phyloP scores from a whole-genome alignment of 1,139 yeast species.

The Nakaseomyces sp. region DNA sequence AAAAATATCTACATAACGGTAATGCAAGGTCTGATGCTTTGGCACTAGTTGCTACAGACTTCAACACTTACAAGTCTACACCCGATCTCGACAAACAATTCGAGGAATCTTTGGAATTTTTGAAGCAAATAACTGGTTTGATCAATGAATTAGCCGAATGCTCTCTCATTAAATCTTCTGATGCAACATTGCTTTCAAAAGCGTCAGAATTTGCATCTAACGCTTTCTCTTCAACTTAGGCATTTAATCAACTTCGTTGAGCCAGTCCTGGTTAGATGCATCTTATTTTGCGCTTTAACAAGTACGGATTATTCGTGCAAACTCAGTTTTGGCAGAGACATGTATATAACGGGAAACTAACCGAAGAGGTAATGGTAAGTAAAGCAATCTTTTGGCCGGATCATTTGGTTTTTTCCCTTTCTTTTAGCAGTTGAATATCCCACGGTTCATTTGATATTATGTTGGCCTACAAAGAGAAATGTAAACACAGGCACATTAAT shows the following conservation, averaged over 20 bases:
- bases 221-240: conserved; percentile 11
- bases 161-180: conserved; percentile 18
- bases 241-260: background rate
- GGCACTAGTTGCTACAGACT: conserved; percentile 24
- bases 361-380: background rate
- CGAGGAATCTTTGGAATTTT: conserved; percentile 17
- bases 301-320: too few species aligned
- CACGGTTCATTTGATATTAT: background rate
- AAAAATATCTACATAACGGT: conserved; percentile 29
- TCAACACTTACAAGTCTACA: conserved; percentile 24
- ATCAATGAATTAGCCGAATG: conserved; percentile 14
- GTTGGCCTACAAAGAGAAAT: background rate
- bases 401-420: too few species aligned
- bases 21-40: conserved; percentile 27
- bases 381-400: too few species aligned
- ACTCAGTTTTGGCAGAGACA: background rate
- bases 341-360: background rate
- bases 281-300: too few species aligned
- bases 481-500: background rate
- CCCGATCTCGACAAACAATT: conserved; percentile 27
- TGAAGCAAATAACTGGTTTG: conserved; percentile 16
- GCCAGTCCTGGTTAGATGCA: background rate
- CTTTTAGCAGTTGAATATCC: background rate
- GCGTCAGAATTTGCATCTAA: conserved; percentile 21
- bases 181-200: conserved; percentile 14